These are phyloP conservation scores for Crithidia fasciculata DNA, from an alignment of 208 protist species.

Conservation along the genomic window DNA sequence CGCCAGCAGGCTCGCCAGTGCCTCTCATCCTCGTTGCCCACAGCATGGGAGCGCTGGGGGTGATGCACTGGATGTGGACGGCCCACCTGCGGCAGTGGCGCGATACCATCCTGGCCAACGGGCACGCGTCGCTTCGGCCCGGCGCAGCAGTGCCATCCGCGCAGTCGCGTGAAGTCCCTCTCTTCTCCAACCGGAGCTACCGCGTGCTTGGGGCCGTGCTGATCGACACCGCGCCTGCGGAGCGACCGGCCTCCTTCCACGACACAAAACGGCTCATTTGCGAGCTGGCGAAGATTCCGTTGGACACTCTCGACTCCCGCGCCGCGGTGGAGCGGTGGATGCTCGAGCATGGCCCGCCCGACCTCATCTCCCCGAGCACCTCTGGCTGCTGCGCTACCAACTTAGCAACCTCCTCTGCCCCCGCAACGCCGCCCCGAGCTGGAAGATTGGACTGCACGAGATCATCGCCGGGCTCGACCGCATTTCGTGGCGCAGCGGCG, in stretches of 20 bases:
- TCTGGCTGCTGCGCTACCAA: conserved; percentile 50
- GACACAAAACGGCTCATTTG: conserved; percentile 42
- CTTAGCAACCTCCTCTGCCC: conserved; percentile 48
- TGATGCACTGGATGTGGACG: conserved; percentile 60
- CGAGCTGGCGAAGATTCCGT: conserved; percentile 38
- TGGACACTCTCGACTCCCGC: conserved; percentile 21
- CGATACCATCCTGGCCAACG: conserved; percentile 27
- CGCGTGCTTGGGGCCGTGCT: conserved; percentile 40
- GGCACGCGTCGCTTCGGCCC: not conserved
- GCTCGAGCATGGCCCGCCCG: conserved; percentile 36
- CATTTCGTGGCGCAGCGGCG: conserved; percentile 24
- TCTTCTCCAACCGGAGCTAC: conserved; percentile 43
- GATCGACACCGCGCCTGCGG: conserved; percentile 48
- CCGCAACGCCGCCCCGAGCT: conserved; percentile 17
- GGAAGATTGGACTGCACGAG: conserved; percentile 45
- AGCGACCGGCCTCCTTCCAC: conserved; percentile 45
- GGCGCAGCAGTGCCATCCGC: not conserved
- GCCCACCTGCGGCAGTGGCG: conserved; percentile 41
- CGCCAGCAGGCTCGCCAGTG: conserved; percentile 18
- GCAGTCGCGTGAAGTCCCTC: not conserved
- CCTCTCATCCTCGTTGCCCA: conserved; percentile 52
- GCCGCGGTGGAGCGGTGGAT: conserved; percentile 51
- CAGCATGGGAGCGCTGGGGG: conserved; percentile 54
- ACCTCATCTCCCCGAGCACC: conserved; percentile 42
- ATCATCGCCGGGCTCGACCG: conserved; percentile 39